Evolutionary conservation across 2,329 filamentous ascomycete genomes (phyloP).

Genomic region (Arthroderma uncinatum): DNA sequence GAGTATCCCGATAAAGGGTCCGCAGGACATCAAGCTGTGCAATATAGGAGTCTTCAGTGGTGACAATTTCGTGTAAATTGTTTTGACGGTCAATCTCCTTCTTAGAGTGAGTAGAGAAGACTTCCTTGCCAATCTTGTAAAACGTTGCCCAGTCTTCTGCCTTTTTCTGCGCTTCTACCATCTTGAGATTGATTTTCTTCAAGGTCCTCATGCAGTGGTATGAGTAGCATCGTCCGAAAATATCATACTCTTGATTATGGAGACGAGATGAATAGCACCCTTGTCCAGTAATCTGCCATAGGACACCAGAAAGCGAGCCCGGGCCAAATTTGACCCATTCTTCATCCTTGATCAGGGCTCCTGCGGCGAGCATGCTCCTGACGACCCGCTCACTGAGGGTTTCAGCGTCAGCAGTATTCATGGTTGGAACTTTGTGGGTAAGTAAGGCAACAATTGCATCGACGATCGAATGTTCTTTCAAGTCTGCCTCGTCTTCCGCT

Average conservation of each 20-base stretch:
- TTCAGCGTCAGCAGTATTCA: slow-evolving; percentile 97
- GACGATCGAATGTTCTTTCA: slow-evolving; percentile 72
- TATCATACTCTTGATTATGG: slow-evolving; percentile 51
- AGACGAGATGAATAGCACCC: slow-evolving; percentile 84
- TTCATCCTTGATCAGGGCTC: slow-evolving; percentile 73
- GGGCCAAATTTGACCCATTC: slow-evolving; percentile 94
- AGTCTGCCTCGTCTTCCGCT: slow-evolving; percentile 80
- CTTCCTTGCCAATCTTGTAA: slow-evolving; percentile 70
- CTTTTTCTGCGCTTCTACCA: slow-evolving; percentile 56
- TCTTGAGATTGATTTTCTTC: slow-evolving; percentile 82
- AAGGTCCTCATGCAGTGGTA: slow-evolving; percentile 86
- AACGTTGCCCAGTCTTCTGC: slow-evolving; percentile 81
- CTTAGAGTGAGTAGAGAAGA: slow-evolving; percentile 57
- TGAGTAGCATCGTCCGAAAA: slow-evolving; percentile 74
- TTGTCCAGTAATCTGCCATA: slow-evolving; percentile 83
- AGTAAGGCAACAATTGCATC: slow-evolving; percentile 84
- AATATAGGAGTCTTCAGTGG: slow-evolving; percentile 84
- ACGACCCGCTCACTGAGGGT: slow-evolving; percentile 68
- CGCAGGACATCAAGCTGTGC: slow-evolving; percentile 77
- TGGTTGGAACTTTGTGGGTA: slow-evolving; percentile 88
- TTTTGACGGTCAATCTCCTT: slow-evolving; percentile 93
- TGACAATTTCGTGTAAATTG: slow-evolving; percentile 88
- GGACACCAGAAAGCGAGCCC: slow-evolving; percentile 71
- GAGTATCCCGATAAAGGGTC: slow-evolving; percentile 71
- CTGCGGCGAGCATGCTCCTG: slow-evolving; percentile 64